phyloP scores from a whole-genome alignment of 805 yeast species.

The Cyberlindnera maritima region DNA sequence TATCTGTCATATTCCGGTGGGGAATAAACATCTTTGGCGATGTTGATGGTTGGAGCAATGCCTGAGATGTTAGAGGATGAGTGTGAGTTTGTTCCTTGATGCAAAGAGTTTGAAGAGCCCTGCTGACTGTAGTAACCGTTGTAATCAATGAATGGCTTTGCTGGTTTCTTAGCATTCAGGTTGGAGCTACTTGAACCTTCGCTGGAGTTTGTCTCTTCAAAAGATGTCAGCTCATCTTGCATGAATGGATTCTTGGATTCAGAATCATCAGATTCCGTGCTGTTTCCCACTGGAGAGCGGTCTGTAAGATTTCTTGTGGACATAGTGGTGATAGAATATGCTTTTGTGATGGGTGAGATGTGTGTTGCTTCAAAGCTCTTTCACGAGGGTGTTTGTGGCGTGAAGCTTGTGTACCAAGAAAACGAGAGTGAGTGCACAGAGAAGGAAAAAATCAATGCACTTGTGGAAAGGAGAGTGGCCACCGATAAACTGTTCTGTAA shows the following conservation, averaged over 20 bases:
- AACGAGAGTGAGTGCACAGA: background rate
- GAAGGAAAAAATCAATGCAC: background rate
- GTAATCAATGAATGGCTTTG: slow-evolving; percentile 39
- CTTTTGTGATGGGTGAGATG: background rate
- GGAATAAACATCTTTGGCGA: slow-evolving; percentile 27
- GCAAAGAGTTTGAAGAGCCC: slow-evolving; percentile 38
- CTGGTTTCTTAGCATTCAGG: slow-evolving; percentile 18
- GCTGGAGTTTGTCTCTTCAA: slow-evolving; percentile 23
- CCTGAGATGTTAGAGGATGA: slow-evolving; percentile 27
- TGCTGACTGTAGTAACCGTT: slow-evolving; percentile 41
- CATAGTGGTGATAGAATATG: slow-evolving; percentile 15
- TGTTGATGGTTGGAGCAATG: slow-evolving; percentile 10
- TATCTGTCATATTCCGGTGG: slow-evolving; percentile 68
- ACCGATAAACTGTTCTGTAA: background rate
- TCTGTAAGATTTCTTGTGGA: slow-evolving; percentile 31
- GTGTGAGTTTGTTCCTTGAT: slow-evolving; percentile 14
- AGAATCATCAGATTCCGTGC: slow-evolving; percentile 24
- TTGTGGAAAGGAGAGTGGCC: background rate
- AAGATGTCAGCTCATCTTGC: slow-evolving; percentile 27
- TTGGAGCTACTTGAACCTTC: slow-evolving; percentile 20
- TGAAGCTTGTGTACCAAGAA: background rate
- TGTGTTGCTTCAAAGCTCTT: too few species aligned
- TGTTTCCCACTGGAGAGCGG: slow-evolving; percentile 23
- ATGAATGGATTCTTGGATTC: slow-evolving; percentile 30
- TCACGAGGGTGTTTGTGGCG: too few species aligned